Base-by-base conservation (phyloP, 768 basidiomycete genomes). In the Gloeostereum incarnatum region DNA sequence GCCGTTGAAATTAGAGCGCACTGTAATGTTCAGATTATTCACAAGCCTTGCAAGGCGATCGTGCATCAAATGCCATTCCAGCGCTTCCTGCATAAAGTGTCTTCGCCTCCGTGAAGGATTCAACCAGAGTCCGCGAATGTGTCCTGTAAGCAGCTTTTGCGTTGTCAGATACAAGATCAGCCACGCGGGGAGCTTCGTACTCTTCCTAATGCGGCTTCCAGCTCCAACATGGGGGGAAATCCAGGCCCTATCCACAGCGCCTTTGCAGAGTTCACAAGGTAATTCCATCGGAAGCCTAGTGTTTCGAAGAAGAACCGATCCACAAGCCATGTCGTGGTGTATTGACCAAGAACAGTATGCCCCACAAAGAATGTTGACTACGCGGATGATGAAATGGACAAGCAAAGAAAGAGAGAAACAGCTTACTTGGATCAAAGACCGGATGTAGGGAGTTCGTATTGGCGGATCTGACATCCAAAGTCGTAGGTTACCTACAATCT, bases 51-150 rank as follows among this genome's bases (percentile, higher is more conserved):
- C 24, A 11, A 75, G 52, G 0, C 59, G 44, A 35, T 78, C 73
- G 45, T 81, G 81, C 2, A 82, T 48, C 8, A 59, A 47, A 40
- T 87, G 84, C 81, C 83, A 82, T 23, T 78, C 73, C 2, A 76
- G 47, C 23, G 82, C 52, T 0, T 71, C 65, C 45, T 80, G 81
- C 61, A 77, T 69, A 20, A 83, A 65, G 49, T 72, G 66, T 34
- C 86, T 63, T 30, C 85, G 66, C 36, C 77, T 68, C 32, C 86
- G 66, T 2, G 81, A 65, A 6, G 77, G 78, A 48, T 87, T 89
- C 36, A 62, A 68, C 75, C 81, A 88, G 26, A 69, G 61, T 1
- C 73, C 74, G 52, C 69, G 70, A 38, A 80, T 59, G 40, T 80
- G 71, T 7, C 69, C 68, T 1, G 71, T 64, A 16, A 82, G 58